phyloP scores from a whole-genome alignment of 140 eudicot species.

The Bidens hawaiensis region DNA sequence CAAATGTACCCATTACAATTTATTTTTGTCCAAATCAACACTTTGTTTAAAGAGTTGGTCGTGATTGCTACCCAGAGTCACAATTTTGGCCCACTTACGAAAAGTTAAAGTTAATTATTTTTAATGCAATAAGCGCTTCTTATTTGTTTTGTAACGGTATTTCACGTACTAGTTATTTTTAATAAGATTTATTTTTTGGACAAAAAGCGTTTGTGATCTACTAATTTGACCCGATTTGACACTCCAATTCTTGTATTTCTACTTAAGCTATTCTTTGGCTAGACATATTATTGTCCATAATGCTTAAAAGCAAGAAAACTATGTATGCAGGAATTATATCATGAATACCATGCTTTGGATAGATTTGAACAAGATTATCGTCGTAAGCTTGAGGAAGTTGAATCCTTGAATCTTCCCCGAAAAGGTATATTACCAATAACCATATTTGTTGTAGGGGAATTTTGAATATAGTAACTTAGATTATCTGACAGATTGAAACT shows the following conservation, averaged over 20 bases:
- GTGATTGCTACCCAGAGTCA: too few relatives aligned
- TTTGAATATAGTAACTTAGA: too few relatives aligned
- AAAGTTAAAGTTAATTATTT: neutral
- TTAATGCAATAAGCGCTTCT: neutral
- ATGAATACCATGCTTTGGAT: conserved; percentile 78
- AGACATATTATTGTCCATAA: conserved; percentile 2
- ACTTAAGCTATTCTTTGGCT: neutral
- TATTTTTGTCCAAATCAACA: too few relatives aligned
- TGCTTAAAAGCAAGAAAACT: conserved; percentile 1
- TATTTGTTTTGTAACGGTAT: neutral
- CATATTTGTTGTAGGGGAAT: too few relatives aligned
- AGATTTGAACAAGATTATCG: conserved; percentile 84
- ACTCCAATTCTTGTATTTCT: neutral
- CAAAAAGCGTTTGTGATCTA: neutral
- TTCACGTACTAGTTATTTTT: neutral
- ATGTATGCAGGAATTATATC: conserved; percentile 72
- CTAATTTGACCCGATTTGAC: neutral
- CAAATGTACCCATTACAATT: too few relatives aligned
- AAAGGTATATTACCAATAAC: conserved; percentile 40
- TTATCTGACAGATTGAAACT: too few relatives aligned
- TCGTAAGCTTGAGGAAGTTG: conserved; percentile 74
- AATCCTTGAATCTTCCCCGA: conserved; percentile 77
- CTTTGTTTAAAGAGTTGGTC: too few relatives aligned
- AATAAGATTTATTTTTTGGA: neutral
- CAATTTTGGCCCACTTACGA: too few relatives aligned